These are phyloP conservation scores for Euryodendron excelsum DNA, from an alignment of 148 eudicot genomes.

Conservation along the genomic window DNA sequence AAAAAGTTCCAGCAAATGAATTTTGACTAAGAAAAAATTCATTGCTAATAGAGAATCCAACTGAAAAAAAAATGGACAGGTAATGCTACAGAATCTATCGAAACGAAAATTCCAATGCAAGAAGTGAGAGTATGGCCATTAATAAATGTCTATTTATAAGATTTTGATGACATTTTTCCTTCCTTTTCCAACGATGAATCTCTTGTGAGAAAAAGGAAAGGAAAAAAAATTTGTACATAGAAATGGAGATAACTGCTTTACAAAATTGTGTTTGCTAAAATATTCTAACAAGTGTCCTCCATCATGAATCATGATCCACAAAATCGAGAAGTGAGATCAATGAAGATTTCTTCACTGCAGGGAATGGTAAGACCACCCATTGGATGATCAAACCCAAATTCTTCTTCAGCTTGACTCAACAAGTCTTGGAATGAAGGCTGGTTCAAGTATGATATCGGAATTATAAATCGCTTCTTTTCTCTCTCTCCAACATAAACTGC, in stretches of 20 bases:
- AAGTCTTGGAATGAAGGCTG: constrained; percentile 35
- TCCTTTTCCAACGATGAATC: background rate
- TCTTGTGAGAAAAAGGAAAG: background rate
- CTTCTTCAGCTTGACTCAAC: constrained; percentile 31
- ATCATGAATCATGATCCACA: constrained; percentile 4
- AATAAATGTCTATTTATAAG: background rate
- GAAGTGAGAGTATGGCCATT: background rate
- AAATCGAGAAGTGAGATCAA: constrained; percentile 25
- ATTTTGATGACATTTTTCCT: background rate
- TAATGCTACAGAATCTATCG: background rate
- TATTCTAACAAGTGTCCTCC: background rate
- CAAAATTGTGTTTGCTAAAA: background rate
- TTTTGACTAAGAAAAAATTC: too few species aligned
- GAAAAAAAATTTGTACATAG: background rate
- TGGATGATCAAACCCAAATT: constrained; percentile 47
- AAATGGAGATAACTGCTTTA: background rate
- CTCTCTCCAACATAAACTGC: constrained; percentile 53
- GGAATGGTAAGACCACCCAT: constrained; percentile 65
- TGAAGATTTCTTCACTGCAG: constrained; percentile 48
- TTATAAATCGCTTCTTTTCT: constrained; percentile 29
- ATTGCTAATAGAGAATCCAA: too few species aligned
- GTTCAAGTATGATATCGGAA: constrained; percentile 36
- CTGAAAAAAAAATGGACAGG: background rate
- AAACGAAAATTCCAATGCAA: constrained; percentile 1
- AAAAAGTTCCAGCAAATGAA: too few species aligned